Evolutionary conservation across 495 filamentous ascomycete species (phyloP).

Genomic region (Jackrogersella multiformis): DNA sequence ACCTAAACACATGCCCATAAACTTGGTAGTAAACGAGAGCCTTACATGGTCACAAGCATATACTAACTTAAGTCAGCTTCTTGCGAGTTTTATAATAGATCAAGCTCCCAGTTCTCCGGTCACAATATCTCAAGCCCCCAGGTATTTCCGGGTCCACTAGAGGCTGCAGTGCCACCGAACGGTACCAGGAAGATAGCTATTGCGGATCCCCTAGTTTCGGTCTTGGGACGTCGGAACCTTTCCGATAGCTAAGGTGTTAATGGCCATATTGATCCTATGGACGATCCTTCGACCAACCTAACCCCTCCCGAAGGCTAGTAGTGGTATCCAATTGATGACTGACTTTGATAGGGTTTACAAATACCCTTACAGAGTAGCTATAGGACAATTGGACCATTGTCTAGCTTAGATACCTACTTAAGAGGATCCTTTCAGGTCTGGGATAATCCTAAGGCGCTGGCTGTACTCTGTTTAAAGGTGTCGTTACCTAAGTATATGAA

Average conservation of each 20-base stretch:
- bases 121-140: background rate
- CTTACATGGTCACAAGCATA: background rate
- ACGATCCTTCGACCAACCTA: constrained; percentile 12
- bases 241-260: background rate
- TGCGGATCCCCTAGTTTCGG: background rate
- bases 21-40: background rate
- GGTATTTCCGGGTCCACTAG: too few relatives aligned
- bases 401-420: background rate
- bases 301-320: background rate
- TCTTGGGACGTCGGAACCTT: background rate
- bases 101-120: background rate
- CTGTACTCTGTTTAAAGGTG: constrained; percentile 1
- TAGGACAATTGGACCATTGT: background rate
- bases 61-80: background rate
- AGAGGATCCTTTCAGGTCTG: constrained; percentile 1
- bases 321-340: background rate
- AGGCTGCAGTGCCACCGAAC: background rate
- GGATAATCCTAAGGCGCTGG: background rate
- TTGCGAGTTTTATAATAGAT: background rate
- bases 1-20: constrained; percentile 17
- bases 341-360: background rate
- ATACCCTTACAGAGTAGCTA: background rate
- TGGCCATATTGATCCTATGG: background rate
- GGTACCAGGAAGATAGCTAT: background rate
- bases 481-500: too few relatives aligned